phyloP scores from a whole-genome alignment of 1,139 yeast genomes.

The Sugiyamaella pinicola region DNA sequence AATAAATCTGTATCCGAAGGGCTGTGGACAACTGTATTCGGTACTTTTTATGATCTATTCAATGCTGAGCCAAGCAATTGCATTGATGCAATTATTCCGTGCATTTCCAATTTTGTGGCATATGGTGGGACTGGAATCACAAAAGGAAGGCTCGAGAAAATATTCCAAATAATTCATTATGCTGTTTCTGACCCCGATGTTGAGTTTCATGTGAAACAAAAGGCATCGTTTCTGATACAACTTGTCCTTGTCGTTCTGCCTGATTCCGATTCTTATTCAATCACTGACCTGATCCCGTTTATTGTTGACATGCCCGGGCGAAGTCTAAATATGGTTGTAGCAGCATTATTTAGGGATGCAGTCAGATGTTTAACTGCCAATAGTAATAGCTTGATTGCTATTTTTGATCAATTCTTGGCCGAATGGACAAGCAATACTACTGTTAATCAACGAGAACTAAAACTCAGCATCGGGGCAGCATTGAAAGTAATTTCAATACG shows the following conservation, averaged over 20 bases:
- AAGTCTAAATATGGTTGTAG: conserved; percentile 6
- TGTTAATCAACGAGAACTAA: background rate
- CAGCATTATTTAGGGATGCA: conserved; percentile 7
- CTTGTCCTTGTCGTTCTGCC: conserved; percentile 7
- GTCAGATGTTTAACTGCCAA: background rate
- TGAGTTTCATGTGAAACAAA: conserved; percentile 9
- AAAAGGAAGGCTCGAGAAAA: conserved; percentile 10
- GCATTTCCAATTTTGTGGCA: conserved; percentile 18
- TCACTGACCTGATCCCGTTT: conserved; percentile 13
- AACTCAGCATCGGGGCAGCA: conserved; percentile 10
- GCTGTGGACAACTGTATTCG: conserved; percentile 15
- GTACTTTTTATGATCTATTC: conserved; percentile 7
- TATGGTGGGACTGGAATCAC: conserved; percentile 16
- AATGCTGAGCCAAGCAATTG: conserved; percentile 5
- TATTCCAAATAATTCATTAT: conserved; percentile 9
- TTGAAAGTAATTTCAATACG: conserved; percentile 7
- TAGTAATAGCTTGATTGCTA: background rate
- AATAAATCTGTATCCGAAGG: conserved; percentile 12
- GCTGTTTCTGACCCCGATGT: conserved; percentile 7
- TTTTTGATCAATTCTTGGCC: conserved; percentile 2
- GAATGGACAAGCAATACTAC: conserved; percentile 7
- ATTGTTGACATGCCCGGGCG: conserved; percentile 16
- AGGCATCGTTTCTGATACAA: conserved; percentile 5
- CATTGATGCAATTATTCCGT: conserved; percentile 19
- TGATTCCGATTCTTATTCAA: conserved; percentile 7